phyloP scores from a whole-genome alignment of 225 moss, liverwort and hornwort species.

The Antitrichia curtipendula region DNA sequence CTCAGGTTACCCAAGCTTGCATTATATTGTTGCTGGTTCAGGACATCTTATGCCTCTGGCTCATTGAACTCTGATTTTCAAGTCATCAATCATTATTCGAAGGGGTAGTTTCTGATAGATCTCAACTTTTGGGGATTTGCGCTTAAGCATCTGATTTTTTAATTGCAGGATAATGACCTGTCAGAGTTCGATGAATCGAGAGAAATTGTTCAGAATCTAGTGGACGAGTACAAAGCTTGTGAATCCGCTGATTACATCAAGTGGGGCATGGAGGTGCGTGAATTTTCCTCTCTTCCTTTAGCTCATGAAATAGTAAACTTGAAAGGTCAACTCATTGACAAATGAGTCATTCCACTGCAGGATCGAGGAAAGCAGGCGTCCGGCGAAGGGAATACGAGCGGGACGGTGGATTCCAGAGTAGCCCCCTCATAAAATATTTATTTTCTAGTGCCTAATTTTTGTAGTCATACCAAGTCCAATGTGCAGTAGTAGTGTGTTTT shows the following conservation, averaged over 20 bases:
- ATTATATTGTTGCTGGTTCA: background rate
- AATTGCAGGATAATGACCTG: slow-evolving; percentile 87
- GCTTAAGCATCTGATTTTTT: background rate
- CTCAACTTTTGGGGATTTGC: background rate
- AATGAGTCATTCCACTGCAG: slow-evolving; percentile 17
- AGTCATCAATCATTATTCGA: background rate
- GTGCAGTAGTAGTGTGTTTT: background rate
- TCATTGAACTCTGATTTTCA: background rate
- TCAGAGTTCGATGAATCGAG: slow-evolving; percentile 98
- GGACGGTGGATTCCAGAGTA: slow-evolving; percentile 72
- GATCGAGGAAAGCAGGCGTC: slow-evolving; percentile 88
- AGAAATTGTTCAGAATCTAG: slow-evolving; percentile 95
- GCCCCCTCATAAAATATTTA: slow-evolving; percentile 22
- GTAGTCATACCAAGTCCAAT: slow-evolving; percentile 12
- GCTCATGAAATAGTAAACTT: background rate
- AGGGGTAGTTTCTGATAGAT: background rate
- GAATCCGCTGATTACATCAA: slow-evolving; percentile 99
- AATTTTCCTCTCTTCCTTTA: background rate
- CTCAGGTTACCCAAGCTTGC: background rate
- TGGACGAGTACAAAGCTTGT: slow-evolving; percentile 98
- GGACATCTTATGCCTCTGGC: background rate
- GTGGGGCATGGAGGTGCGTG: slow-evolving; percentile 97
- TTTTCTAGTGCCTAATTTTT: background rate
- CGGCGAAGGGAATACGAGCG: slow-evolving; percentile 73
- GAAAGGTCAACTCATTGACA: background rate